A percentile compares a stretch with the other conserved stretches of the same genome.
phyloP scores from a whole-genome alignment of 2,329 filamentous ascomycete genomes.

The Aspergillus texensis region DNA sequence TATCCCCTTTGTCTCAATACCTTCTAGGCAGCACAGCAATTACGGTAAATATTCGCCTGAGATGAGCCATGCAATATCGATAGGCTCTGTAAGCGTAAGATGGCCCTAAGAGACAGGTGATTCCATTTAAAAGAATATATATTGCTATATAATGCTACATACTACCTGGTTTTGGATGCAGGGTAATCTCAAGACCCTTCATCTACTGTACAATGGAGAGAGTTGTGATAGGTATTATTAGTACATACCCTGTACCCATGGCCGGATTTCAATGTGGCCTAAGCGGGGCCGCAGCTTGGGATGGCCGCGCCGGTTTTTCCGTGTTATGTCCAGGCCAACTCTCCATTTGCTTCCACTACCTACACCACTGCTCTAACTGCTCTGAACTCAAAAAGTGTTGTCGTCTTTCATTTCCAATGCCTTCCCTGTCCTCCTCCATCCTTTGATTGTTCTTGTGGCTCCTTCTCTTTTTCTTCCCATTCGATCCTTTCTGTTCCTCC shows the following conservation, averaged over 20 bases:
- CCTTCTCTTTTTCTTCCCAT: slow-evolving; percentile 8
- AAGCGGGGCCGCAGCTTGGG: slow-evolving; percentile 19
- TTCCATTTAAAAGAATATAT: neutral
- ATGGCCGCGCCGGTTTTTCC: slow-evolving; percentile 21
- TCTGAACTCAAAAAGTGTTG: neutral
- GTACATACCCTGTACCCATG: neutral
- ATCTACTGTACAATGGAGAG: neutral
- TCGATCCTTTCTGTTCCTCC: neutral
- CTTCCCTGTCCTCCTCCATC: slow-evolving; percentile 3
- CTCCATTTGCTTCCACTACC: slow-evolving; percentile 18
- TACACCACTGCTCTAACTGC: neutral
- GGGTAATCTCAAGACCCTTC: neutral
- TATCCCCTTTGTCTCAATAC: neutral
- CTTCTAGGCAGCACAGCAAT: neutral
- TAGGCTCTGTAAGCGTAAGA: neutral
- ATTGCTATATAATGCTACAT: neutral
- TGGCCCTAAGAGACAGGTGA: neutral
- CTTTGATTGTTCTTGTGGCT: slow-evolving; percentile 14
- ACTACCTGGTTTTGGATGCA: neutral
- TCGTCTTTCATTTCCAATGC: neutral
- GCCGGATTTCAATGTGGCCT: slow-evolving; percentile 5
- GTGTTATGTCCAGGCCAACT: slow-evolving; percentile 27
- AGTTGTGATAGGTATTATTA: neutral
- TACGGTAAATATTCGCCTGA: neutral
- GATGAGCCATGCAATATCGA: neutral